phyloP scores from a whole-genome alignment of 352 stramenopile species.

The Pythium brassicae region DNA sequence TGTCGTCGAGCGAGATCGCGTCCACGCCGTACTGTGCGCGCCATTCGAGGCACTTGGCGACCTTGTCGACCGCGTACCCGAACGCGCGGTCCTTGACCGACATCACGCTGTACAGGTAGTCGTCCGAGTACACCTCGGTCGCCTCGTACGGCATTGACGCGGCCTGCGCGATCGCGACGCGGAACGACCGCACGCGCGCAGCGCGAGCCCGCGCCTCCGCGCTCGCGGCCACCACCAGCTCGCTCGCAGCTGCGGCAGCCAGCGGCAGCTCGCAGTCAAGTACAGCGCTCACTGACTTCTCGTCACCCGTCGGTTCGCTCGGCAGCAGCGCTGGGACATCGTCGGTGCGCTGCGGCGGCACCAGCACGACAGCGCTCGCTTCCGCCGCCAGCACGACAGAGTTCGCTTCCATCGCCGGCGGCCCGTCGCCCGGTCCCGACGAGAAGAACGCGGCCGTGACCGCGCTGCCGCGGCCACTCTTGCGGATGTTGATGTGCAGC shows the following conservation, averaged over 20 bases:
- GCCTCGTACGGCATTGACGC: conserved; percentile 25
- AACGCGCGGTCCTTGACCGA: conserved; percentile 58
- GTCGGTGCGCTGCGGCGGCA: background rate
- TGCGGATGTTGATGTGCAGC: conserved; percentile 35
- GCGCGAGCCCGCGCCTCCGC: conserved; percentile 15
- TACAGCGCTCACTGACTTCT: background rate
- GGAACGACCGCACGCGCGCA: conserved; percentile 43
- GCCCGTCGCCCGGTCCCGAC: background rate
- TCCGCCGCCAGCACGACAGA: too few relatives aligned
- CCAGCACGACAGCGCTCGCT: background rate
- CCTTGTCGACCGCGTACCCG: conserved; percentile 56
- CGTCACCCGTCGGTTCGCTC: background rate
- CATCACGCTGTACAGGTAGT: conserved; percentile 59
- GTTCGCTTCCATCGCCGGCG: background rate
- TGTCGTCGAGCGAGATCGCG: conserved; percentile 25
- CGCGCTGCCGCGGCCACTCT: conserved; percentile 12
- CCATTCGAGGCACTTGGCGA: conserved; percentile 50
- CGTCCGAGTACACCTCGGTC: conserved; percentile 47
- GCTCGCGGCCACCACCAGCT: background rate
- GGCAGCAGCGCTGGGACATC: background rate
- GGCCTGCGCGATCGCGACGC: conserved; percentile 40
- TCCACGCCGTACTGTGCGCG: conserved; percentile 40
- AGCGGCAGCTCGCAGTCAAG: too few relatives aligned
- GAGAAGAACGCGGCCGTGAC: conserved; percentile 20
- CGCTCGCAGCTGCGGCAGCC: background rate